Conservation (phyloP, 148 eudicot species). For the Rhododendron ferrugineum region DNA sequence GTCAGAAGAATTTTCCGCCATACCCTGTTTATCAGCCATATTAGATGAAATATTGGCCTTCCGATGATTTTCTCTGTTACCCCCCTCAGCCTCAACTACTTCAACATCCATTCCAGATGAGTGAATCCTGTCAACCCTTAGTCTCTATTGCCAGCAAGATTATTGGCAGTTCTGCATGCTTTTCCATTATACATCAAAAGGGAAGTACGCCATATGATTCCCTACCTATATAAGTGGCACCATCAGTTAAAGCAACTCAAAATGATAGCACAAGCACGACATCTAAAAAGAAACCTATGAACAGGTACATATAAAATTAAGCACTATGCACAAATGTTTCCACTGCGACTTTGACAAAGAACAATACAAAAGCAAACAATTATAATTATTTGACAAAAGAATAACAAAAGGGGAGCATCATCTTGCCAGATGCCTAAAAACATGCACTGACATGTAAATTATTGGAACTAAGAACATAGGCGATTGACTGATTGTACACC, state of each 20-base stretch:
- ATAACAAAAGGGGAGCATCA: background rate
- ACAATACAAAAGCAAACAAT: background rate
- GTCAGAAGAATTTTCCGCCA: constrained; percentile 12
- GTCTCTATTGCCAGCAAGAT: constrained; percentile 1
- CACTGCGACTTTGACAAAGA: background rate
- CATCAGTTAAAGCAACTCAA: constrained; percentile 3
- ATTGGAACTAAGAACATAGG: background rate
- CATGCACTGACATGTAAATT: background rate
- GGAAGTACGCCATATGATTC: background rate
- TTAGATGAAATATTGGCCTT: constrained; percentile 13
- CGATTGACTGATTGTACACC: background rate
- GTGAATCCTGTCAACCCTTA: background rate
- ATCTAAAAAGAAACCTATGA: constrained; percentile 1
- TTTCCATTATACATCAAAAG: background rate
- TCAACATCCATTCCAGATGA: constrained; percentile 17
- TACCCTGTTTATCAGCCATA: constrained; percentile 12
- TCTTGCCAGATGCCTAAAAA: background rate
- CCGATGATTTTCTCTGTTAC: constrained; percentile 17
- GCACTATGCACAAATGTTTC: background rate
- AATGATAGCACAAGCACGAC: background rate
- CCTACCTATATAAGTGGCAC: background rate
- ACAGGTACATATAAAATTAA: background rate
- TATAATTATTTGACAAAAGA: background rate
- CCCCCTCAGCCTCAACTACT: constrained; percentile 17
- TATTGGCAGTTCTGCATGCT: constrained; percentile 2